Evolutionary conservation across 768 basidiomycete species (phyloP), one percentile per base, ranked within the genome.

Genomic region (Psilocybe cubensis): DNA sequence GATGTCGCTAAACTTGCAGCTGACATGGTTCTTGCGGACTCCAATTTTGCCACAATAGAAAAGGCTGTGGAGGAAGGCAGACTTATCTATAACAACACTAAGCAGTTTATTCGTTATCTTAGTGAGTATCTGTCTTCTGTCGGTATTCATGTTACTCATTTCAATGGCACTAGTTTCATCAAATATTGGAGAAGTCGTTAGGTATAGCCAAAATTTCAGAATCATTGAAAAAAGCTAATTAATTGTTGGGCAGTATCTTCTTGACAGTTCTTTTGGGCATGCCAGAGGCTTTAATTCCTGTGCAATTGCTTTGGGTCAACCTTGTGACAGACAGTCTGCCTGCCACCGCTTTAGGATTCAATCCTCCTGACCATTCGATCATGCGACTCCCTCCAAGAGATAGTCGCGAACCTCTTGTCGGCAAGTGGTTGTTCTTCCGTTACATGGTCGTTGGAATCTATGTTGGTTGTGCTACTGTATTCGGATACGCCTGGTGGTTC

Each of bases 401-500:
- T 68, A 91, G 89, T 66, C 88, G 85, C 40, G 96, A 98, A 69
- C 94, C 96, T 1, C 83, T 99, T 23, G 85, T 99, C 43, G 88
- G 91, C 55, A 85, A 82, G 64, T 98, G 96, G 96, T 72, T 99
- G 27, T 98, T 98, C 80, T 88, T 98, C 82, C 84, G 96, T 49
- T 99, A 98, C 75, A 77, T 98, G 81, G 83, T 98, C 52, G 85
- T 99, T 57, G 96, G 96, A 10, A 81, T 83, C 49, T 99, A 98
- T 66, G 96, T 99, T 52, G 96, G 96, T 27, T 85, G 86, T 54
- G 96, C 94, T 3, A 98, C 96, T 23, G 96, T 99, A 23, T 94
- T 91, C 63, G 96, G 96, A 46, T 99, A 99, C 68, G 96, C 94
- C 0, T 99, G 96, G 96, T 98, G 96, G 96, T 99, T 99, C 78